Base-by-base conservation (phyloP, 108 stramenopile species). In the Discostella pseudostelligera region DNA sequence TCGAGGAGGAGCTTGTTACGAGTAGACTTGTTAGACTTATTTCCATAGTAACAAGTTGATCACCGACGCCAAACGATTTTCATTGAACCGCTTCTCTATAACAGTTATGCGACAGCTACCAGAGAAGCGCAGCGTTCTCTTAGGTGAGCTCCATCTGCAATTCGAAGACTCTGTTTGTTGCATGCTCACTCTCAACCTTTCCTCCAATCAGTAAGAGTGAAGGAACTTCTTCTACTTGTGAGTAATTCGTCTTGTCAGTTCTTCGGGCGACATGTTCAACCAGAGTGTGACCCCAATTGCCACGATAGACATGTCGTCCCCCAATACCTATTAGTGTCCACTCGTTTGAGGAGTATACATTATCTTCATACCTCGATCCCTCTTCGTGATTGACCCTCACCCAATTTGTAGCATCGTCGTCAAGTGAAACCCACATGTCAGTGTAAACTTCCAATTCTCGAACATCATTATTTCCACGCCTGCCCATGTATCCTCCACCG, bases 401-500 rank as follows among this genome's bases (percentile, higher is more conserved):
- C 84, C 86, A 87, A 56, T 59, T 59, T 25, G 65, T 21, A 5
- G 83, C 84, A 64, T 86, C 76, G 2, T 8, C 7, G 16, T 47
- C 46, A 13, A 45, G 45, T 16, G 75, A 80, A 61, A 75, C 84
- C 81, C 83, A 87, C 19, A 78, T 81, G 54, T 86, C 85, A 10
- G 69, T 67, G 50, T 81, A 81, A 8, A 65, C 83, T 22, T 83
- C 76, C 29, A 79, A 42, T 20, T 44, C 56, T 21, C 50, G 39
- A 17, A 87, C 83, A 24, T 81, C 83, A 21, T 76, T 82, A 48
- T 80, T 87, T 22, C 83, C 80, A 21, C 80, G 63, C 36, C 39
- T 76, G 20, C 88, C 86, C 59, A 87, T 79, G 68, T 83, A 88
- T 28, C 85, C 87, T 45, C 87, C 87, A 46, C 87, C 87, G 11